Percentiles rank a stretch among this genome's conserved stretches.
Conservation (phyloP, 208 protist genomes). For the Leishmania braziliensis region DNA sequence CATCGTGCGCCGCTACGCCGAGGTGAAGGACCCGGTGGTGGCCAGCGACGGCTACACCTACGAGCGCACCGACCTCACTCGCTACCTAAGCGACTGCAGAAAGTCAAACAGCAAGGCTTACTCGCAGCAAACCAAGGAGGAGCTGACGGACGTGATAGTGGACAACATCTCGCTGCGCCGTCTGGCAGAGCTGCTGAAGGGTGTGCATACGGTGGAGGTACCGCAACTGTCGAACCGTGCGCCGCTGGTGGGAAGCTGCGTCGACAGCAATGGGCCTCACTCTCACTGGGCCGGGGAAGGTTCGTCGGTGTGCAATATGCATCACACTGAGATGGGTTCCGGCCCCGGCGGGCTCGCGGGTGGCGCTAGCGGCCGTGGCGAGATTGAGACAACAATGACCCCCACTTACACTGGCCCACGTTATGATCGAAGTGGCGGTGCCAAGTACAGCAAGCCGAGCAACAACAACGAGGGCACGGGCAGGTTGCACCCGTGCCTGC, state of each 20-base stretch:
- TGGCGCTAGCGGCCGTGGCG: conserved; percentile 7
- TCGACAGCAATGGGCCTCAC: conserved; percentile 15
- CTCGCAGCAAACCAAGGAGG: conserved; percentile 87
- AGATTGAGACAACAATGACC: conserved; percentile 6
- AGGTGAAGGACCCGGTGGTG: conserved; percentile 78
- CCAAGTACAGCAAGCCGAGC: conserved; percentile 19
- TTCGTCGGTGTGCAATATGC: conserved; percentile 14
- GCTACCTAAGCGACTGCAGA: conserved; percentile 79
- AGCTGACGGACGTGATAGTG: conserved; percentile 79
- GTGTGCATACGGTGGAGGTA: conserved; percentile 47
- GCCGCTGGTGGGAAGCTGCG: conserved; percentile 16
- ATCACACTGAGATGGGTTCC: conserved; percentile 14
- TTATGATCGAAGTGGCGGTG: conserved; percentile 20
- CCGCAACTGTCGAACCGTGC: conserved; percentile 32
- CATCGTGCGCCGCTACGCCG: conserved; percentile 67
- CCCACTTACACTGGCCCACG: conserved; percentile 7
- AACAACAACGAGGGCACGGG: conserved; percentile 29
- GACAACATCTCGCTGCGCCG: conserved; percentile 78
- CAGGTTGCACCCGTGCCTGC: conserved; percentile 81
- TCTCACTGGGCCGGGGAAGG: conserved; percentile 29
- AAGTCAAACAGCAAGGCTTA: conserved; percentile 78
- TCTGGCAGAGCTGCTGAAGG: conserved; percentile 69
- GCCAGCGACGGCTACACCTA: conserved; percentile 91
- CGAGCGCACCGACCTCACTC: conserved; percentile 60
- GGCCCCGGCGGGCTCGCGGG: neutral